These are phyloP conservation scores for Metschnikowia orientalis DNA, from an alignment of 805 yeast species.

Conservation along the genomic window DNA sequence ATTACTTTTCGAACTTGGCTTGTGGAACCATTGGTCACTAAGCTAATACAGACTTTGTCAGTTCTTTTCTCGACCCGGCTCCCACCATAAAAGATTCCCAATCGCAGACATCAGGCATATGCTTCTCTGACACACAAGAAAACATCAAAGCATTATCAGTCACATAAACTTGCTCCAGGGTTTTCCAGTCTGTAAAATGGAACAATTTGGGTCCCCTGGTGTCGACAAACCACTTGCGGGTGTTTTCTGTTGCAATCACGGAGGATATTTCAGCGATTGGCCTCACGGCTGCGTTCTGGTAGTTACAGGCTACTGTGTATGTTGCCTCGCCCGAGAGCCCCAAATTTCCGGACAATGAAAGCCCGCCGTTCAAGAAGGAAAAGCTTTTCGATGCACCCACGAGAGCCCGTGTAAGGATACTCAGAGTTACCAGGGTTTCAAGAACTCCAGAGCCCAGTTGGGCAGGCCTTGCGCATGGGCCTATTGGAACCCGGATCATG, in stretches of 20 bases:
- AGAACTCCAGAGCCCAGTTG: constrained; percentile 7
- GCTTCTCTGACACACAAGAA: constrained; percentile 14
- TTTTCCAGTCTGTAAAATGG: constrained; percentile 7
- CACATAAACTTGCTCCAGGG: constrained; percentile 4
- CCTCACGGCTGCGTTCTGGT: constrained; percentile 5
- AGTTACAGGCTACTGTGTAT: constrained; percentile 10
- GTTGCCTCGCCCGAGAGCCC: constrained; percentile 1
- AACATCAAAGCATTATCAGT: constrained; percentile 10
- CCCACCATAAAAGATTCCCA: too few species aligned
- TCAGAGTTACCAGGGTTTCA: constrained; percentile 8
- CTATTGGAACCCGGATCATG: constrained; percentile 7
- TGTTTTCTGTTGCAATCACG: constrained; percentile 1
- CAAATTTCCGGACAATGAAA: not conserved
- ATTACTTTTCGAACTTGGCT: too few species aligned
- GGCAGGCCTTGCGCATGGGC: constrained; percentile 10
- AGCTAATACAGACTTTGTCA: too few species aligned
- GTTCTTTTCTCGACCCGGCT: too few species aligned
- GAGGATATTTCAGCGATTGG: constrained; percentile 12
- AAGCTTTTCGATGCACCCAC: constrained; percentile 5
- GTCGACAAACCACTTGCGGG: constrained; percentile 11
- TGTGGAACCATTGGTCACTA: too few species aligned
- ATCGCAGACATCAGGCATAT: constrained; percentile 11
- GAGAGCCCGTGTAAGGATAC: not conserved
- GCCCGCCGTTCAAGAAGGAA: constrained; percentile 6
- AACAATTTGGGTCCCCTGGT: not conserved